Percentiles rank a stretch among this genome's conserved stretches.
Conservation (phyloP, 345 rosid genomes). For the Hypericum androsaemum region DNA sequence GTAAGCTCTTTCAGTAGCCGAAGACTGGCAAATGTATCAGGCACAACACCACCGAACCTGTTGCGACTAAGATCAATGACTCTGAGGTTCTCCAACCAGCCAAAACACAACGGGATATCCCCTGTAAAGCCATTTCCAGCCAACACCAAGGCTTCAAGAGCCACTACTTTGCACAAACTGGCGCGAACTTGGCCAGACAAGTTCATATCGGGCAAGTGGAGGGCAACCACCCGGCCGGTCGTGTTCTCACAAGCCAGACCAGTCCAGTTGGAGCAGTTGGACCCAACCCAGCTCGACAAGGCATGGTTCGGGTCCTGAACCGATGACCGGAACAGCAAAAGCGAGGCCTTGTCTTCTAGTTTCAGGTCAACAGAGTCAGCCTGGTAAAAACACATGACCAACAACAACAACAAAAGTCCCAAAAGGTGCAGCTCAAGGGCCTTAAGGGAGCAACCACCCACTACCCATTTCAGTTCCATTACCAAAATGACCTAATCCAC, state of each 20-base stretch:
- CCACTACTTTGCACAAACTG: constrained; percentile 46
- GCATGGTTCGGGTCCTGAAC: constrained; percentile 48
- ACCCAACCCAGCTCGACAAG: constrained; percentile 54
- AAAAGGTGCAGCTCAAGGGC: constrained; percentile 2
- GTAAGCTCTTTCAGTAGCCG: constrained; percentile 44
- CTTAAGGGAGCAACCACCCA: not conserved
- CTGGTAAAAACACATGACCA: constrained; percentile 24
- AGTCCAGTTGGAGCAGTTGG: constrained; percentile 67
- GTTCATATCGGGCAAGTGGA: constrained; percentile 43
- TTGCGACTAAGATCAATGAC: constrained; percentile 63
- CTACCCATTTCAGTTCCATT: constrained; percentile 18
- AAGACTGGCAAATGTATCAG: constrained; percentile 38
- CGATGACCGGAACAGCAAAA: constrained; percentile 40
- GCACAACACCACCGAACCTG: constrained; percentile 44
- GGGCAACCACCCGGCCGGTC: constrained; percentile 48
- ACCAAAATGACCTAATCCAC: not conserved
- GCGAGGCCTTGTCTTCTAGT: constrained; percentile 47
- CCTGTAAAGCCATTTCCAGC: constrained; percentile 52
- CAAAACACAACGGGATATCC: constrained; percentile 53
- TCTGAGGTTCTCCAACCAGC: constrained; percentile 40
- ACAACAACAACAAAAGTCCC: constrained; percentile 18
- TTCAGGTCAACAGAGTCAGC: constrained; percentile 35
- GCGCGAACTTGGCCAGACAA: constrained; percentile 56
- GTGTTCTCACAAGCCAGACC: constrained; percentile 50
- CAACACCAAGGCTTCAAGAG: constrained; percentile 41